Base-by-base conservation (phyloP, 2,329 filamentous ascomycete species). In the Colletotrichum neosansevieriae region DNA sequence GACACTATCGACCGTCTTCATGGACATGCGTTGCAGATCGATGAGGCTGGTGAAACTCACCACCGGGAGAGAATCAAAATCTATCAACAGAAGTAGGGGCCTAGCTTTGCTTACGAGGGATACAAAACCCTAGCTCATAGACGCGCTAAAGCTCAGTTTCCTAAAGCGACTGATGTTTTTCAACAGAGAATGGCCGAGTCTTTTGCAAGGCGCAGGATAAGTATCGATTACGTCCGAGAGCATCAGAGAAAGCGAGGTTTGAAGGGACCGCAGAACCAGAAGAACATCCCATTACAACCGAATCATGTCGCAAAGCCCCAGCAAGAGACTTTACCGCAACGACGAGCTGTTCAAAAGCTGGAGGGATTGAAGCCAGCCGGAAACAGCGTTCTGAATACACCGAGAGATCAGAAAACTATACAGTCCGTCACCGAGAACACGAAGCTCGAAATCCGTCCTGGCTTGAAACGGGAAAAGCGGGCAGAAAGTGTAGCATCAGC, bases 401-500 rank as follows among this genome's bases (percentile, higher is more conserved):
- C 7, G 6, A 12, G 6, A 36, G 49, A 53, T 13, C 49, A 36
- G 3, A 15, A 17, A 1, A 53, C 49, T 3, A 53, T 53, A 2
- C 34, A 34, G 3, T 34, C 49, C 0, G 29, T 29, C 0, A 36
- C 49, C 1, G 49, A 34, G 0, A 53, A 9, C 15, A 53, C 49
- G 2, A 53, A 53, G 1, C 5, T 53, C 0, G 49, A 53, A 32
- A 12, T 10, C 0, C 13, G 5, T 0, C 9, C 29, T 0, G 0
- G 34, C 6, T 17, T n/a, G 24, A 29, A 1, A 17, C 49, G 5
- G 3, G 49, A 9, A 2, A 17, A 24, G 24, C 24, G 29, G 1
- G 49, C 29, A 0, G 29, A 53, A 7, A 53, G 49, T 0, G 49
- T 53, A 2, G n/a, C 12, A 3, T 36, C 49, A 0, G 17, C 19